Conservation (phyloP, 345 rosid species). For the Kandelia obovata region DNA sequence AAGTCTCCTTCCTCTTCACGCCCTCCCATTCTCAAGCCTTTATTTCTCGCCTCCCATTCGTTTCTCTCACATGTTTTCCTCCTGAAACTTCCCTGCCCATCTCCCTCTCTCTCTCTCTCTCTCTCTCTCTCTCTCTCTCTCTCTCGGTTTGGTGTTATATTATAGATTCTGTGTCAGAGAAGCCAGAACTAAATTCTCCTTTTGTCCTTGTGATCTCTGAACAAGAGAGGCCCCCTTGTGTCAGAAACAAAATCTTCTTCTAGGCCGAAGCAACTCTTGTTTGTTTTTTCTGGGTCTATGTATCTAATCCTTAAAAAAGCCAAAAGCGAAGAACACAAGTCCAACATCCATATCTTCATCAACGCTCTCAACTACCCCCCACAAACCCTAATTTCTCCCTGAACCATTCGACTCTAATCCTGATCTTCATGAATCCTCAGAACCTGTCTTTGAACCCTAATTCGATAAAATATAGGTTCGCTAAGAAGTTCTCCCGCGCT, state of each 20-base stretch:
- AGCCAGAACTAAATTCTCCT: slow-evolving; percentile 21
- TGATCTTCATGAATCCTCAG: slow-evolving; percentile 27
- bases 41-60: slow-evolving; percentile 4
- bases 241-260: slow-evolving; percentile 31
- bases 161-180: slow-evolving; percentile 29
- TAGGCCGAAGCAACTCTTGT: background rate
- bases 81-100: slow-evolving; percentile 16
- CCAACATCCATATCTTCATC: background rate
- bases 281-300: slow-evolving; percentile 13
- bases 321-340: slow-evolving; percentile 3
- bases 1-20: slow-evolving; percentile 32
- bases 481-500: slow-evolving; percentile 41
- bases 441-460: slow-evolving; percentile 15
- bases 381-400: slow-evolving; percentile 25
- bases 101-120: slow-evolving; percentile 10
- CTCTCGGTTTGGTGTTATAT: slow-evolving; percentile 11
- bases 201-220: slow-evolving; percentile 26
- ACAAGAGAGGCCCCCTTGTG: slow-evolving; percentile 28
- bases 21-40: slow-evolving; percentile 41
- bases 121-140: background rate
- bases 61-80: slow-evolving; percentile 16
- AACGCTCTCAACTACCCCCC: background rate
- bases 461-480: slow-evolving; percentile 38
- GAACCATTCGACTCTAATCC: background rate
- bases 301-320: slow-evolving; percentile 8